Base-by-base conservation (phyloP, 768 basidiomycete species). In the Hygrophorus russula region DNA sequence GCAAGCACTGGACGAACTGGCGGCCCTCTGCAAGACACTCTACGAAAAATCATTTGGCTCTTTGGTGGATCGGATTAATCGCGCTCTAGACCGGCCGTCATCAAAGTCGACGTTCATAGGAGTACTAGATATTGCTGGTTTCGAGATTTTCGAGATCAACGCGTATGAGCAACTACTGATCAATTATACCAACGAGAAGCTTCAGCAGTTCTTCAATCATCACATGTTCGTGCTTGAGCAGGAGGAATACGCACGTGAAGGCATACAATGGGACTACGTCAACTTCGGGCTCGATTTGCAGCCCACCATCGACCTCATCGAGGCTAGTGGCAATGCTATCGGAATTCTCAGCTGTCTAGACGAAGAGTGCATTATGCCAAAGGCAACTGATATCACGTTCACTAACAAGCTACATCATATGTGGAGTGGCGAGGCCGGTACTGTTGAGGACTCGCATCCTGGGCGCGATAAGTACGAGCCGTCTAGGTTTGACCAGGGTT, bases 311-410 rank as follows among this genome's bases (percentile, higher is more conserved):
- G 94, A 98, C 57, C 78, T 99, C 41, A 98, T 99, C 54, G 96
- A 98, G 62, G 70, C 85, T 9, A 81, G 80, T 42, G 78, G 85
- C 13, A 77, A 72, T 40, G 67, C 68, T 0, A 91, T 97, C 49
- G 96, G 96, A 42, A 83, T 98, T 47, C 72, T 99, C 36, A 88
- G 90, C 49, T 82, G 85, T 53, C 66, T 99, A 29, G 96, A 99
- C 59, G 96, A 98, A 58, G 94, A 97, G 50, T 98, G 94, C 58
- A 98, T 99, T 61, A 99, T 98, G 94, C 96, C 94, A n/a, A 91
- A 90, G 58, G 94, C 94, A 3, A 89, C 85, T 10, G 94, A 99
- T 59, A 64, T 78, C 34, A 97, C 93, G 0, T 98, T 99, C 66
- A 90, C 91, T 27, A 78, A 89, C 63, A 98, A 97, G 61, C 74